Conservation (phyloP, 352 stramenopile species). For the Phytophthora aleatoria region DNA sequence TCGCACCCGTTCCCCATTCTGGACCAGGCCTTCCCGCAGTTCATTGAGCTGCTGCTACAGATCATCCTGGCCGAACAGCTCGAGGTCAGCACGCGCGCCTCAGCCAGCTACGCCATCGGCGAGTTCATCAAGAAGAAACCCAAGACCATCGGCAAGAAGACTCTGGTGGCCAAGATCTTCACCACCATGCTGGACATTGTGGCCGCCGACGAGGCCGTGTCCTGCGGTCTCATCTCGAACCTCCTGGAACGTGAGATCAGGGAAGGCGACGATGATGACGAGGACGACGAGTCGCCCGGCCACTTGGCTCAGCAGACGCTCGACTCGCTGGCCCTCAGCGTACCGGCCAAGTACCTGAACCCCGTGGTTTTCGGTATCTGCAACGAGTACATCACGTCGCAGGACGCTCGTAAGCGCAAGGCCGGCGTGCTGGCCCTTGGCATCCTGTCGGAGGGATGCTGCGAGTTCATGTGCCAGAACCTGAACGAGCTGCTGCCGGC, state of each 20-base stretch:
- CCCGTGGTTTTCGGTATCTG: constrained; percentile 73
- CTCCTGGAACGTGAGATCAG: constrained; percentile 74
- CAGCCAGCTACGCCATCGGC: constrained; percentile 81
- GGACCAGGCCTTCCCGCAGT: constrained; percentile 76
- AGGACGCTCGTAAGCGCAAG: constrained; percentile 93
- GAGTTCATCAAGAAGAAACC: constrained; percentile 91
- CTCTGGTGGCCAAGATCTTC: constrained; percentile 84
- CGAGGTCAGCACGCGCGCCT: constrained; percentile 78
- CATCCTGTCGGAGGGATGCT: constrained; percentile 97
- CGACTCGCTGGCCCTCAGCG: constrained; percentile 79
- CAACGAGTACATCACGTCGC: constrained; percentile 91
- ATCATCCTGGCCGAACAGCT: constrained; percentile 80
- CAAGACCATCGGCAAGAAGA: constrained; percentile 89
- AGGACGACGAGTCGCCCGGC: constrained; percentile 80
- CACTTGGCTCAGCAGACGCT: constrained; percentile 87
- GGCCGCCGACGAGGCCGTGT: constrained; percentile 74
- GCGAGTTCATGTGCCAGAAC: constrained; percentile 95
- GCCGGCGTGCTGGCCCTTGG: constrained; percentile 96
- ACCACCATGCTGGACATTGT: constrained; percentile 88
- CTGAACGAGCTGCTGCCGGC: constrained; percentile 93
- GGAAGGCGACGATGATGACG: constrained; percentile 63
- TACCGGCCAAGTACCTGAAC: constrained; percentile 88
- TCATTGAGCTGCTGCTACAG: constrained; percentile 85
- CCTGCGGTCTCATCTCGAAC: constrained; percentile 84
- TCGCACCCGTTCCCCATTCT: constrained; percentile 86